phyloP scores from a whole-genome alignment of 345 rosid genomes.

The Camelina sativa region DNA sequence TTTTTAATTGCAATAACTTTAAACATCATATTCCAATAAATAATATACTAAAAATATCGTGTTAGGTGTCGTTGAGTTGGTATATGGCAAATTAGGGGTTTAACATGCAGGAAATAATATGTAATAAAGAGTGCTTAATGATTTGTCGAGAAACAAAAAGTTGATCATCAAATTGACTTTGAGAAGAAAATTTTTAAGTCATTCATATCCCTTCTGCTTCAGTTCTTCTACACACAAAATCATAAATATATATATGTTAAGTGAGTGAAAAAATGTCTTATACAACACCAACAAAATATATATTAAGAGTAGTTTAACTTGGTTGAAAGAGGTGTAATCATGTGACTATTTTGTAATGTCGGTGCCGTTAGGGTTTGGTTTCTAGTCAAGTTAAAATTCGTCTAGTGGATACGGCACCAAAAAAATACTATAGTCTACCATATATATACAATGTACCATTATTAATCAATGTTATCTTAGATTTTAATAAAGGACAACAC shows the following conservation, averaged over 20 bases:
- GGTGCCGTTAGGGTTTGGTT: constrained; percentile 11
- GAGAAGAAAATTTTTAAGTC: not conserved
- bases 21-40: not conserved
- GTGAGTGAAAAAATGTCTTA: not conserved
- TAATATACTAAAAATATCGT: not conserved
- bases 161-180: not conserved
- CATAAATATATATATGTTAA: not conserved
- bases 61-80: constrained; percentile 22
- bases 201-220: not conserved
- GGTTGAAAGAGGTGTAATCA: not conserved
- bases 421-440: too few species aligned
- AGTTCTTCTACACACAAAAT: not conserved
- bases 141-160: not conserved
- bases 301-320: not conserved
- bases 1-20: constrained; percentile 33
- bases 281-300: not conserved
- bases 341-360: not conserved
- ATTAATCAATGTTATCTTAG: constrained; percentile 2
- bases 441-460: constrained; percentile 2
- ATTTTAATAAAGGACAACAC: constrained; percentile 10
- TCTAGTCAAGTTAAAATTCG: not conserved
- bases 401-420: not conserved
- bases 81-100: too few species aligned
- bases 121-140: not conserved
- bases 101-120: too few species aligned